These are phyloP conservation scores for Hypoxylon sp. DNA, from an alignment of 2,329 filamentous ascomycete species.

Conservation along the genomic window DNA sequence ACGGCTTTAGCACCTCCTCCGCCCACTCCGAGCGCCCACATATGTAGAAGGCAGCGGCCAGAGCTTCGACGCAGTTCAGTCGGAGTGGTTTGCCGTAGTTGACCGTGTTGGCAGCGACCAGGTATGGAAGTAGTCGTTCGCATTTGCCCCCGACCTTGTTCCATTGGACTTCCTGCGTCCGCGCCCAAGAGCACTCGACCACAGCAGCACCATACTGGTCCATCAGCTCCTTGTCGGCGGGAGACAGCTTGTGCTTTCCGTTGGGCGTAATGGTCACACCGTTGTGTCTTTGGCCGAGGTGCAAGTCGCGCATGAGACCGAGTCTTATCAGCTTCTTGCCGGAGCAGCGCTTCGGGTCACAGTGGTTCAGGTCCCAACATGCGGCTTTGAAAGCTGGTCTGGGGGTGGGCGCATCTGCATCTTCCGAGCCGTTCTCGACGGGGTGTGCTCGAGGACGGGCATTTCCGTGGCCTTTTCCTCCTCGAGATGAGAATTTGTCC, in stretches of 20 bases:
- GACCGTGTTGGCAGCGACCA: slow-evolving; percentile 94
- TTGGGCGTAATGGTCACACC: slow-evolving; percentile 96
- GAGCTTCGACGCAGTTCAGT: slow-evolving; percentile 92
- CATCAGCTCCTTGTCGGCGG: slow-evolving; percentile 81
- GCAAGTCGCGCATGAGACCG: slow-evolving; percentile 90
- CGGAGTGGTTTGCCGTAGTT: slow-evolving; percentile 98
- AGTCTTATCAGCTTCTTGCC: slow-evolving; percentile 93
- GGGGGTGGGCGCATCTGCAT: slow-evolving; percentile 49
- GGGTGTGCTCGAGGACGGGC: slow-evolving; percentile 64
- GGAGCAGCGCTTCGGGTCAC: slow-evolving; percentile 95
- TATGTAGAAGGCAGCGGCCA: slow-evolving; percentile 92
- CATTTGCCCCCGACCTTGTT: slow-evolving; percentile 90
- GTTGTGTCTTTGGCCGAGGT: slow-evolving; percentile 88
- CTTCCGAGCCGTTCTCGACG: slow-evolving; percentile 49
- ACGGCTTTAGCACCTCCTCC: slow-evolving; percentile 79
- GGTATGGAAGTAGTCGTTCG: slow-evolving; percentile 88
- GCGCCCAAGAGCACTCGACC: slow-evolving; percentile 96
- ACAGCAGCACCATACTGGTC: slow-evolving; percentile 93
- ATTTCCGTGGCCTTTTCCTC: slow-evolving; percentile 72
- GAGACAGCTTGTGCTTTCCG: slow-evolving; percentile 83
- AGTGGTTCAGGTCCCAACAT: slow-evolving; percentile 98
- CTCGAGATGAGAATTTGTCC: slow-evolving; percentile 75
- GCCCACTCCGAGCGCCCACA: slow-evolving; percentile 94
- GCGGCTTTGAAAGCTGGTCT: slow-evolving; percentile 82
- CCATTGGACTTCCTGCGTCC: slow-evolving; percentile 91